A percentile compares a stretch with the other conserved stretches of the same genome.
Conservation (phyloP, 2,329 filamentous ascomycete species). For the Colletotrichum sp. region DNA sequence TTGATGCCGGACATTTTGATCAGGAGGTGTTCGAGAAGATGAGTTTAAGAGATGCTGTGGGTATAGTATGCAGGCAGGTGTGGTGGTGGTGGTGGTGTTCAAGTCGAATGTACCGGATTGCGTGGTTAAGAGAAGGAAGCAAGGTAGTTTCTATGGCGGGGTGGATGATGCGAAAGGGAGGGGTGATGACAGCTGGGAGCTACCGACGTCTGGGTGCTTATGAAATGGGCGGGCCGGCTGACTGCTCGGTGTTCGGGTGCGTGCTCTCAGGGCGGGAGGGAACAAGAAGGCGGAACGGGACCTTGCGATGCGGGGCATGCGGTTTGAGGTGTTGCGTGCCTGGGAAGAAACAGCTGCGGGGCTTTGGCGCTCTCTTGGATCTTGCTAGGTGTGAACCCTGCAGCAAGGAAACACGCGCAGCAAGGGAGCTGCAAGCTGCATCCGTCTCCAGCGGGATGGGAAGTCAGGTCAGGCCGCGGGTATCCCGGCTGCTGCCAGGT, state of each 20-base stretch:
- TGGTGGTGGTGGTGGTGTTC: not conserved
- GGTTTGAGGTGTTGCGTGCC: conserved; percentile 9
- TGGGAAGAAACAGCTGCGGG: conserved; percentile 4
- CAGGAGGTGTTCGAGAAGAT: not conserved
- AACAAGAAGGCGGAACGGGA: not conserved
- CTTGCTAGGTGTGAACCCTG: conserved; percentile 2
- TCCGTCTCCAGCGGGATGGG: not conserved
- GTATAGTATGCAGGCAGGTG: not conserved
- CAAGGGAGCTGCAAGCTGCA: not conserved
- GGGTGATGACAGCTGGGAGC: not conserved
- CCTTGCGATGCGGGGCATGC: conserved; percentile 20
- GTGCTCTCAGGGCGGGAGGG: not conserved
- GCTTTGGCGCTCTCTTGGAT: not conserved
- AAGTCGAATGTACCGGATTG: not conserved
- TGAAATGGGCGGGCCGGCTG: not conserved
- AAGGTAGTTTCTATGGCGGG: not conserved
- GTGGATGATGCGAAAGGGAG: not conserved
- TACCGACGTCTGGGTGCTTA: not conserved
- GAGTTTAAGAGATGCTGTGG: not conserved
- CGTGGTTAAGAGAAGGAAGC: not conserved
- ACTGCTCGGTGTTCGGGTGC: not conserved
- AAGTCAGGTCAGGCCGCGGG: not conserved
- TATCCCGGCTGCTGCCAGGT: not conserved
- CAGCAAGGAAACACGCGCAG: not conserved
- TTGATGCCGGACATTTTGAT: conserved; percentile 54